phyloP scores from a whole-genome alignment of 495 filamentous ascomycete species.

The Annulohypoxylon moriforme region DNA sequence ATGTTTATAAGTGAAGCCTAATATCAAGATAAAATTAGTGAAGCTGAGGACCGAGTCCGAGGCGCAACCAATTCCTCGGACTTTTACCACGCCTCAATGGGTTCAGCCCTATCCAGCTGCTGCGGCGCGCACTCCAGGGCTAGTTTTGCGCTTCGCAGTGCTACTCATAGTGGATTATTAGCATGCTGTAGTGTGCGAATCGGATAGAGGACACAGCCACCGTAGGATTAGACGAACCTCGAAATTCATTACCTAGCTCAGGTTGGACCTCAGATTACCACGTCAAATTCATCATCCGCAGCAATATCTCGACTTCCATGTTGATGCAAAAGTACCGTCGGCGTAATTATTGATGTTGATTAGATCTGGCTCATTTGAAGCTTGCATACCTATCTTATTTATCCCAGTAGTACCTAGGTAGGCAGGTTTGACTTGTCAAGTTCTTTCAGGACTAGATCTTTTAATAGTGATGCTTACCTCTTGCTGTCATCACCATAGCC shows the following conservation, averaged over 20 bases:
- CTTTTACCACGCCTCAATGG: conserved; percentile 6
- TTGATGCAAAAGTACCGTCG: too few species aligned
- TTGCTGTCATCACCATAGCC: conserved; percentile 2
- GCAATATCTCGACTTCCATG: too few species aligned
- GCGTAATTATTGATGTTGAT: too few species aligned
- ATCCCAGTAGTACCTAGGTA: too few species aligned
- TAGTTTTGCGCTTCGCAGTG: background rate
- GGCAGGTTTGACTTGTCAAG: too few species aligned
- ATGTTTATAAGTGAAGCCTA: background rate
- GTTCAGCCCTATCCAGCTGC: conserved; percentile 16
- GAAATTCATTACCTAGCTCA: too few species aligned
- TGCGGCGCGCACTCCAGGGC: background rate
- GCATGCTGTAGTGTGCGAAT: background rate
- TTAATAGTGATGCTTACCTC: background rate
- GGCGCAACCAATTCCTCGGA: background rate
- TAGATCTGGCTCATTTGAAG: too few species aligned
- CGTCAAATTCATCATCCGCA: background rate
- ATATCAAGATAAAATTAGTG: background rate
- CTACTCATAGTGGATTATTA: background rate
- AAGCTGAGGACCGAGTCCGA: background rate
- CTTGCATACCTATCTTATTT: too few species aligned
- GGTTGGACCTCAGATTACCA: background rate
- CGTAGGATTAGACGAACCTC: background rate
- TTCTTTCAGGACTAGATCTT: too few species aligned
- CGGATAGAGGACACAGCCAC: conserved; percentile 2